Percentiles rank a stretch among this genome's conserved stretches.
These are phyloP conservation scores for Corylus heterophylla DNA, from an alignment of 306 rosid species.

Conservation along the genomic window DNA sequence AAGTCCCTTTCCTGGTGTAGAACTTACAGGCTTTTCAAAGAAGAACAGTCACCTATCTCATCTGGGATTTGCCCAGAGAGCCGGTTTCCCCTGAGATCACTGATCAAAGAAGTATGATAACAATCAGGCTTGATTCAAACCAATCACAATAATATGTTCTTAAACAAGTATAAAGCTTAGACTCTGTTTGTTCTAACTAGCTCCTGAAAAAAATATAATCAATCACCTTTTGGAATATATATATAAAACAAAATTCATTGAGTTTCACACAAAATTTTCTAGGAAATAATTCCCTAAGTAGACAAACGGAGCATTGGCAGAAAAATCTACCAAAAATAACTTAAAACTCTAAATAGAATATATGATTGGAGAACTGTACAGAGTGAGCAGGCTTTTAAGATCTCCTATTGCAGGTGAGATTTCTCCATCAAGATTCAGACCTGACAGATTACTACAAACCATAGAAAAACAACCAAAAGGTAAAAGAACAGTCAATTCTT, in stretches of 20 bases:
- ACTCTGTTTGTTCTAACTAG: not conserved
- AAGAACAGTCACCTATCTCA: conserved; percentile 95
- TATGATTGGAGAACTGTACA: conserved; percentile 44
- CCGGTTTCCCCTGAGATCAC: conserved; percentile 74
- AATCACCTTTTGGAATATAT: not conserved
- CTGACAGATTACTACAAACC: conserved; percentile 74
- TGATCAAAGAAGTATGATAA: conserved; percentile 34
- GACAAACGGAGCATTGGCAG: not conserved
- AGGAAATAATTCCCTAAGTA: not conserved
- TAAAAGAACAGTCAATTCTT: conserved; percentile 5
- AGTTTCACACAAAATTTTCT: not conserved
- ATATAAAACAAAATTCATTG: not conserved
- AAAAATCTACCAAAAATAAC: not conserved
- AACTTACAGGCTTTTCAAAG: conserved; percentile 66
- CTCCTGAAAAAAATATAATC: not conserved
- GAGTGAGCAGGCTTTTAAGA: conserved; percentile 66
- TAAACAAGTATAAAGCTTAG: not conserved
- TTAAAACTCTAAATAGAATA: not conserved
- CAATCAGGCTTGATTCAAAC: not conserved
- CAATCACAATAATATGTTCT: not conserved
- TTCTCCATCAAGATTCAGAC: conserved; percentile 89
- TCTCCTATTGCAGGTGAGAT: conserved; percentile 83
- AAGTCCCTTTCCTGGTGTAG: not conserved
- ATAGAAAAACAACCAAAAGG: conserved; percentile 4
- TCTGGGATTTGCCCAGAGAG: conserved; percentile 99